These are phyloP conservation scores for Neofusicoccum sp. DNA, from an alignment of 2,329 filamentous ascomycete genomes.

Conservation along the genomic window DNA sequence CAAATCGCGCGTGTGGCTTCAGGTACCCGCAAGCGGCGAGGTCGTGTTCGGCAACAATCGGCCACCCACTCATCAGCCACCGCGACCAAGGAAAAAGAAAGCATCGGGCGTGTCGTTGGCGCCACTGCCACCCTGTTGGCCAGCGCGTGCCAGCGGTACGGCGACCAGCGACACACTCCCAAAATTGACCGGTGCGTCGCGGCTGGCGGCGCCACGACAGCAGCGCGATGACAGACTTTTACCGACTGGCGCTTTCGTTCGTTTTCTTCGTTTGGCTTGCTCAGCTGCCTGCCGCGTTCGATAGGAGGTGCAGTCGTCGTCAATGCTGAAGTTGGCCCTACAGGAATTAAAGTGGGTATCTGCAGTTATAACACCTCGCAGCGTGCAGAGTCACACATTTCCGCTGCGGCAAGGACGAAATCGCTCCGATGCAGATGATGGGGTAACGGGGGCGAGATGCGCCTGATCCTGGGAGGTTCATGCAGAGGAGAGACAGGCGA, in stretches of 20 bases:
- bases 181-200: not conserved
- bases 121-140: too few species aligned
- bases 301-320: not conserved
- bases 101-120: too few species aligned
- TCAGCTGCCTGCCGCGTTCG: not conserved
- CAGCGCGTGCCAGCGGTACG: too few species aligned
- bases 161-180: not conserved
- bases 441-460: too few species aligned
- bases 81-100: too few species aligned
- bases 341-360: not conserved
- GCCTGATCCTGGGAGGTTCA: too few species aligned
- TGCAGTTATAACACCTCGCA: too few species aligned
- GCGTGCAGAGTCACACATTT: not conserved
- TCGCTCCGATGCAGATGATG: too few species aligned
- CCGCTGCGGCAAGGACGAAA: not conserved
- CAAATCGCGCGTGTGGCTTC: conserved; percentile 4
- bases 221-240: not conserved
- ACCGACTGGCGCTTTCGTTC: too few species aligned
- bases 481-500: too few species aligned
- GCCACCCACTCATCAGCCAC: not conserved
- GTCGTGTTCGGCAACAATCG: not conserved
- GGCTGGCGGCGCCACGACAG: not conserved
- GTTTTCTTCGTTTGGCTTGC: not conserved
- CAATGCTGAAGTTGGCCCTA: not conserved
- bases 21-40: conserved; percentile 4